Conservation (phyloP, 352 stramenopile species). For the Aphanomyces stellatus region DNA sequence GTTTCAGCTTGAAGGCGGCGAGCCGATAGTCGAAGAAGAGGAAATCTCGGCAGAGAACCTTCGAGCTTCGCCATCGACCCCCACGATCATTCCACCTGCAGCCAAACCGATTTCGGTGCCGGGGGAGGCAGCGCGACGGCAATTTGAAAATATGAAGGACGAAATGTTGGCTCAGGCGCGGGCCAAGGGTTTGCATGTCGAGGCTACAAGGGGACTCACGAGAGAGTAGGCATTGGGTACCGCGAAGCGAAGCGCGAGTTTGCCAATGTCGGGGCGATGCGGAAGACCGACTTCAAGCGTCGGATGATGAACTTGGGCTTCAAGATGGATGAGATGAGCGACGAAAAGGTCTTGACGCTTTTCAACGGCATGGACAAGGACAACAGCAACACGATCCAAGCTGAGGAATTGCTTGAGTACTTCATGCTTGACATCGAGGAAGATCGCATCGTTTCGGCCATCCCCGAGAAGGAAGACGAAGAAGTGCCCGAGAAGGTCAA, state of each 20-base stretch:
- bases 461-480: slow-evolving; percentile 73
- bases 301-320: slow-evolving; percentile 60
- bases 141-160: slow-evolving; percentile 66
- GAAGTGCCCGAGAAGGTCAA: slow-evolving; percentile 55
- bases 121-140: slow-evolving; percentile 7
- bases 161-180: slow-evolving; percentile 55
- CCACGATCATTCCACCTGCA: neutral
- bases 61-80: neutral
- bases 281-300: slow-evolving; percentile 45
- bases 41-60: slow-evolving; percentile 38
- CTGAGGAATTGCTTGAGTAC: slow-evolving; percentile 42
- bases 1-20: slow-evolving; percentile 60
- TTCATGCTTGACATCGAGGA: slow-evolving; percentile 68
- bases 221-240: slow-evolving; percentile 37
- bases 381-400: slow-evolving; percentile 34
- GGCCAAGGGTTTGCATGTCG: slow-evolving; percentile 27
- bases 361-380: slow-evolving; percentile 41
- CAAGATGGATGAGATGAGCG: slow-evolving; percentile 51
- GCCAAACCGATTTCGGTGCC: neutral
- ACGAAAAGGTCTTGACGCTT: slow-evolving; percentile 59
- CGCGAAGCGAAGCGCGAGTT: slow-evolving; percentile 63
- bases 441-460: slow-evolving; percentile 58
- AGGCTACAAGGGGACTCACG: neutral
- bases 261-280: slow-evolving; percentile 35
- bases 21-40: slow-evolving; percentile 73